Evolutionary conservation across 768 basidiomycete species (phyloP).

Genomic region (Lentinula sp.): DNA sequence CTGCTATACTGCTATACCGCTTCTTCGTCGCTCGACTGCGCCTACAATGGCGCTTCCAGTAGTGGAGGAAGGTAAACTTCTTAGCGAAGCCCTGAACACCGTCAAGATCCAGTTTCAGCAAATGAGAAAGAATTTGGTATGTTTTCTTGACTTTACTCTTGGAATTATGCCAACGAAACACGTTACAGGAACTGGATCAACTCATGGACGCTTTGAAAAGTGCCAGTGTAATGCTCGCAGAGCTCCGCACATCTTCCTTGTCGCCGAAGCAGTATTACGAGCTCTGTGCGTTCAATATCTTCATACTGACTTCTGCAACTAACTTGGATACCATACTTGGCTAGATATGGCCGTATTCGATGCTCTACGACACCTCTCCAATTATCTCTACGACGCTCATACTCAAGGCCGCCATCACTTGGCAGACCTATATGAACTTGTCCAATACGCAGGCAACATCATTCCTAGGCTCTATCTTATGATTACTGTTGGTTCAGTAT

Average conservation of each 20-base stretch:
- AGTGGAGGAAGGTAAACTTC: conserved; percentile 75
- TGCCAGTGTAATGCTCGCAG: conserved; percentile 95
- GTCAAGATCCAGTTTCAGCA: conserved; percentile 91
- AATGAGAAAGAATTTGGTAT: conserved; percentile 89
- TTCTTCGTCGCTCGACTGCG: conserved; percentile 1
- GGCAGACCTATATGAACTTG: conserved; percentile 97
- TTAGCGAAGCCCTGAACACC: conserved; percentile 78
- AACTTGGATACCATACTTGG: background rate
- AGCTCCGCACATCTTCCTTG: conserved; percentile 87
- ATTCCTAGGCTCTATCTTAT: conserved; percentile 93
- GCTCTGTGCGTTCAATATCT: conserved; percentile 57
- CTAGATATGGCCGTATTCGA: conserved; percentile 99
- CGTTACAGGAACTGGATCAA: conserved; percentile 78
- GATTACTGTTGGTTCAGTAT: conserved; percentile 99
- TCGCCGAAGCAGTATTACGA: conserved; percentile 99
- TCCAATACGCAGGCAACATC: conserved; percentile 98
- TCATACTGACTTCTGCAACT: background rate
- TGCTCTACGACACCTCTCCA: conserved; percentile 88
- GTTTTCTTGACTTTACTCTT: conserved; percentile 18
- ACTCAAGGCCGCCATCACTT: conserved; percentile 88
- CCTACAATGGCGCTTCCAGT: conserved; percentile 35
- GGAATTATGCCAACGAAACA: background rate
- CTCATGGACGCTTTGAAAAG: conserved; percentile 99
- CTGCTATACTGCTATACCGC: background rate
- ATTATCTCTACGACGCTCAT: conserved; percentile 96